Percentiles rank a stretch among this genome's conserved stretches.
Evolutionary conservation across 352 stramenopile genomes (phyloP).

Genomic region (Phytophthora agathidicida): DNA sequence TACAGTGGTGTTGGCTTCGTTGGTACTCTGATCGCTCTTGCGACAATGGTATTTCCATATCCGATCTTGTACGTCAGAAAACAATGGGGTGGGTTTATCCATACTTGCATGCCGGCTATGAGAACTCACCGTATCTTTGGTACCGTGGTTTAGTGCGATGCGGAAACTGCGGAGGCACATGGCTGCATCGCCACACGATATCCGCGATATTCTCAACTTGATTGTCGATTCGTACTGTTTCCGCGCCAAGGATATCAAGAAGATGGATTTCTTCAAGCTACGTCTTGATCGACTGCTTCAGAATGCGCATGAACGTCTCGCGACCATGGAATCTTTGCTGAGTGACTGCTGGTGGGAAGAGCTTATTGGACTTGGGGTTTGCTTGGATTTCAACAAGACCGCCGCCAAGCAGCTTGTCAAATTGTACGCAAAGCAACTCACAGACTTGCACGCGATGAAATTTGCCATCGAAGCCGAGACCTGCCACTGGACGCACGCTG

Average conservation of each 20-base stretch:
- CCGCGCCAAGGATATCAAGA: conserved; percentile 69
- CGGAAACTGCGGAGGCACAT: conserved; percentile 53
- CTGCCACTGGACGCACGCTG: conserved; percentile 62
- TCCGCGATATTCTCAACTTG: conserved; percentile 78
- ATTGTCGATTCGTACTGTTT: conserved; percentile 87
- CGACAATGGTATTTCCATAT: conserved; percentile 62
- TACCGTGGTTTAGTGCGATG: conserved; percentile 45
- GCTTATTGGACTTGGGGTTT: conserved; percentile 53
- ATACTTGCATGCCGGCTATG: neutral
- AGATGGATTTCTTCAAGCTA: conserved; percentile 82
- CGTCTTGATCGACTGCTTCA: conserved; percentile 60
- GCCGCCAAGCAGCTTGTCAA: conserved; percentile 72
- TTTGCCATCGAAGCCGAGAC: conserved; percentile 75
- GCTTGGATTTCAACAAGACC: conserved; percentile 76
- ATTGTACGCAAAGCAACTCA: conserved; percentile 59
- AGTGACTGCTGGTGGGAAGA: conserved; percentile 82
- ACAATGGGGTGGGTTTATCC: neutral
- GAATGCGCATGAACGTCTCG: conserved; percentile 42
- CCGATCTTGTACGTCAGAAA: conserved; percentile 56
- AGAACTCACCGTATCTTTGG: conserved; percentile 9
- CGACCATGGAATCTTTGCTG: conserved; percentile 61
- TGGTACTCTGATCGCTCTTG: conserved; percentile 67
- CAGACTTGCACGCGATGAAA: conserved; percentile 73
- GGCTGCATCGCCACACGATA: conserved; percentile 54
- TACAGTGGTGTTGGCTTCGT: conserved; percentile 74